Conservation (phyloP, 257 asterid genomes). For the Datura wrightii region DNA sequence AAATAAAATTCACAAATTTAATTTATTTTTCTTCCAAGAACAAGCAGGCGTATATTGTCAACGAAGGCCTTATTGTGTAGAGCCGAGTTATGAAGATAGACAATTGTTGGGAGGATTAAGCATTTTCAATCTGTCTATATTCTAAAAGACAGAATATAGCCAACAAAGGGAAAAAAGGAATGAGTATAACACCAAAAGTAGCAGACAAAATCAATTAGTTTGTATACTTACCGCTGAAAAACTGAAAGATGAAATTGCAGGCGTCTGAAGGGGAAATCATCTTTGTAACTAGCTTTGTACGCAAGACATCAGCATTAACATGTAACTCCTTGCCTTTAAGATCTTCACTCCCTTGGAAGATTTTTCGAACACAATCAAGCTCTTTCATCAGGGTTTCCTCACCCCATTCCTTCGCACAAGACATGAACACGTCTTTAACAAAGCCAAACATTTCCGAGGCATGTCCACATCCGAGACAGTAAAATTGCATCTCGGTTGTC, state of each 20-base stretch:
- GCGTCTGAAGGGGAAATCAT: slow-evolving; percentile 72
- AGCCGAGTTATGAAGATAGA: too few species aligned
- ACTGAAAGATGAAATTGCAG: slow-evolving; percentile 68
- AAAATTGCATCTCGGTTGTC: slow-evolving; percentile 83
- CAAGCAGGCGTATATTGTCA: too few species aligned
- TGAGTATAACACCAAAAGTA: too few species aligned
- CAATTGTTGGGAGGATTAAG: too few species aligned
- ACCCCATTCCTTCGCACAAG: slow-evolving; percentile 85
- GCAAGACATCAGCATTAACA: slow-evolving; percentile 71
- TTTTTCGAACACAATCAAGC: slow-evolving; percentile 80
- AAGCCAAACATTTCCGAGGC: slow-evolving; percentile 98
- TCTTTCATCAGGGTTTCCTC: slow-evolving; percentile 69
- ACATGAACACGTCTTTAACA: slow-evolving; percentile 80
- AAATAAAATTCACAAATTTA: too few species aligned
- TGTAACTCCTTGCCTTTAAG: slow-evolving; percentile 78
- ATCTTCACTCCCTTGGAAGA: slow-evolving; percentile 82
- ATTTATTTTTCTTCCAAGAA: too few species aligned
- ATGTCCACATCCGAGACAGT: slow-evolving; percentile 90
- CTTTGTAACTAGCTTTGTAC: slow-evolving; percentile 64
- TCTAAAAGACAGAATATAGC: too few species aligned
- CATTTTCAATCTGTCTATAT: too few species aligned
- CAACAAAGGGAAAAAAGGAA: too few species aligned
- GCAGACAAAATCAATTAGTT: not conserved
- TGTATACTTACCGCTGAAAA: slow-evolving; percentile 74
- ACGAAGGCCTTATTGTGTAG: too few species aligned